Conservation (phyloP, 2,329 filamentous ascomycete species). For the Paracorniculantispora psalliotae region DNA sequence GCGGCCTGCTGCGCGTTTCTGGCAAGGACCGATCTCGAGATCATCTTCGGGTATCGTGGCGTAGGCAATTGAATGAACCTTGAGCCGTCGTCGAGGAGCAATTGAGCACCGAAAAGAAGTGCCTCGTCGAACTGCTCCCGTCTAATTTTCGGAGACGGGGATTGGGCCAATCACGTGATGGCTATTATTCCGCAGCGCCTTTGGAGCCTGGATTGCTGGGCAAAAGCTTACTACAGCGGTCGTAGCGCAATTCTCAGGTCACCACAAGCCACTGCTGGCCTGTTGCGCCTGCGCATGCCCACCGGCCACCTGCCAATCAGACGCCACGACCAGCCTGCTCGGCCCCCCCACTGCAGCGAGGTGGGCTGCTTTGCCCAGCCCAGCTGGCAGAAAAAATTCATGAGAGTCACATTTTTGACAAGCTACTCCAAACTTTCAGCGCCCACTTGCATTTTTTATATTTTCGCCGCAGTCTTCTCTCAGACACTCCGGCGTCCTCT, state of each 20-base stretch:
- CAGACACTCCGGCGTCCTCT: not conserved
- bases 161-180: constrained; percentile 35
- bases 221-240: not conserved
- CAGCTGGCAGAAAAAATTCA: constrained; percentile 13
- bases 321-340: not conserved
- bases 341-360: constrained; percentile 1
- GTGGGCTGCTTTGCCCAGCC: constrained; percentile 5
- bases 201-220: not conserved
- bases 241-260: not conserved
- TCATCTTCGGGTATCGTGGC: constrained; percentile 55
- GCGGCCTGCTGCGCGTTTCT: constrained; percentile 54
- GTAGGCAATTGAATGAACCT: constrained; percentile 49
- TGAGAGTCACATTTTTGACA: constrained; percentile 8
- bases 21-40: constrained; percentile 57
- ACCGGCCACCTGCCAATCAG: not conserved
- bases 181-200: constrained; percentile 9
- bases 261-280: not conserved
- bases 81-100: constrained; percentile 36
- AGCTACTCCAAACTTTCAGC: not conserved
- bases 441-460: not conserved
- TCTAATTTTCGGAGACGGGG: constrained; percentile 39
- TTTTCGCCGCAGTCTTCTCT: not conserved
- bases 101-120: constrained; percentile 37
- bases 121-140: constrained; percentile 37
- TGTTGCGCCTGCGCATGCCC: not conserved